A percentile compares a stretch with the other conserved stretches of the same genome.
Evolutionary conservation across 2,329 filamentous ascomycete species (phyloP).

Genomic region (Aspergillus sp.): DNA sequence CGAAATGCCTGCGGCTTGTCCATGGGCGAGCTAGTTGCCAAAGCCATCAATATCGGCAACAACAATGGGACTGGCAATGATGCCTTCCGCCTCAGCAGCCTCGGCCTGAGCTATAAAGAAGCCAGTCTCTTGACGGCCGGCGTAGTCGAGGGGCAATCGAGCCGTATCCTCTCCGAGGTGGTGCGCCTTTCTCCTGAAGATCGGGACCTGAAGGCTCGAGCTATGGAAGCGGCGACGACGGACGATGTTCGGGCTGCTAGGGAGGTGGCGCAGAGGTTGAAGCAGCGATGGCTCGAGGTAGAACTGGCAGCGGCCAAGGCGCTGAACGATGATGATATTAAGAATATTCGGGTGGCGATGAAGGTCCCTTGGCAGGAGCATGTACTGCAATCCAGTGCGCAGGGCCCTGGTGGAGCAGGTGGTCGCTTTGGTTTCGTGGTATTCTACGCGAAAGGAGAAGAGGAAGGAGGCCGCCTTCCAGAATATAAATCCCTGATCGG

Average conservation of each 20-base stretch:
- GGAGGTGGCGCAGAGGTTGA: conserved; percentile 5
- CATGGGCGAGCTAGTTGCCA: conserved; percentile 13
- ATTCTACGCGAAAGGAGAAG: conserved; percentile 6
- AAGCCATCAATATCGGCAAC: conserved; percentile 9
- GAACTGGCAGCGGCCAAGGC: conserved; percentile 1
- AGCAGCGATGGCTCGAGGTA: neutral
- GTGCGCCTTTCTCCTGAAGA: conserved; percentile 9
- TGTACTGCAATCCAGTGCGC: conserved; percentile 2
- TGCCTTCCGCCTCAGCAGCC: conserved; percentile 1
- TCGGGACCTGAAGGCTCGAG: conserved; percentile 11
- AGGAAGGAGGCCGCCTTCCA: conserved; percentile 3
- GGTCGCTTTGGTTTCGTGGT: conserved; percentile 12
- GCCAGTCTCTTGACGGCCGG: conserved; percentile 7
- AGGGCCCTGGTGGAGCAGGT: neutral
- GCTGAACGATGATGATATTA: conserved; percentile 8
- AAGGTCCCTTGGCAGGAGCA: conserved; percentile 16
- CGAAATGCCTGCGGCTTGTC: conserved; percentile 11
- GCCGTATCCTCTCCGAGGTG: conserved; percentile 4
- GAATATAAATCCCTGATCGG: conserved; percentile 8
- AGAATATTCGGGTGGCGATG: conserved; percentile 10
- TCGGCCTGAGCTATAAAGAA: conserved; percentile 6
- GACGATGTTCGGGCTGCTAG: conserved; percentile 8
- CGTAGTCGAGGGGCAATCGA: conserved; percentile 1
- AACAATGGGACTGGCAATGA: neutral
- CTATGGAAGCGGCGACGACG: conserved; percentile 10